Evolutionary conservation across 2,329 filamentous ascomycete species (phyloP), one percentile per base, ranked within the genome.

Genomic region (Fusarium equiseti): DNA sequence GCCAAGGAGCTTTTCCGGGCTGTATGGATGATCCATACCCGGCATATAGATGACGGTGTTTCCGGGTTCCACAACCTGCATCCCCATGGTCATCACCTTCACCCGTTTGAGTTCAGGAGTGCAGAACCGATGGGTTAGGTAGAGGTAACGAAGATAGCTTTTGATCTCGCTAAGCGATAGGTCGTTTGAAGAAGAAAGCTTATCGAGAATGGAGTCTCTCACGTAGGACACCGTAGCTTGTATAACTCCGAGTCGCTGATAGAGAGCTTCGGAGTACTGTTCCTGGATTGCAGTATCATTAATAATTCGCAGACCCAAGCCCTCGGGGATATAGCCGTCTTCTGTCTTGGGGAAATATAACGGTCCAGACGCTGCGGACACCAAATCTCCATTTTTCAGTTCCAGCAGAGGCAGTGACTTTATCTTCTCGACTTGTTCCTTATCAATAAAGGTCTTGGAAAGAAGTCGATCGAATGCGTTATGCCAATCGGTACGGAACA

Each of bases 341-440:
- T 16, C 38, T 13, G 56, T 58, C 5, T 15, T 50, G 20, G 64
- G 38, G 13, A 66, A 69, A 53, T 69, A 66, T 9, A 71, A 56
- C 32, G 50, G 9, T 16, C 15, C 12, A n/a, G 57, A 59, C 0
- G 9, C 20, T 40, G 51, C 48, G 2, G 60, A 59, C 52, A 59
- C 51, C 48, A 50, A 51, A 18, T 29, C 8, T 11, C 40, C 64
- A 16, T 38, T 13, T 58, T 29, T 63, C 4, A 70, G 22, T 13
- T 48, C 57, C 20, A 70, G 60, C 22, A 72, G 38, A 50, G 57
- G 44, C 26, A 66, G 45, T 3, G 22, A 27, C 12, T 35, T 56
- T 6, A 72, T 1, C 16, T 16, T n/a, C 8, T 20, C 46, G 3
- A 4, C 6, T 15, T 31, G 6, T 29, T 31, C 6, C 8, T 31